Conservation (phyloP, 2,329 filamentous ascomycete species). For the Acrocalymma vagum region DNA sequence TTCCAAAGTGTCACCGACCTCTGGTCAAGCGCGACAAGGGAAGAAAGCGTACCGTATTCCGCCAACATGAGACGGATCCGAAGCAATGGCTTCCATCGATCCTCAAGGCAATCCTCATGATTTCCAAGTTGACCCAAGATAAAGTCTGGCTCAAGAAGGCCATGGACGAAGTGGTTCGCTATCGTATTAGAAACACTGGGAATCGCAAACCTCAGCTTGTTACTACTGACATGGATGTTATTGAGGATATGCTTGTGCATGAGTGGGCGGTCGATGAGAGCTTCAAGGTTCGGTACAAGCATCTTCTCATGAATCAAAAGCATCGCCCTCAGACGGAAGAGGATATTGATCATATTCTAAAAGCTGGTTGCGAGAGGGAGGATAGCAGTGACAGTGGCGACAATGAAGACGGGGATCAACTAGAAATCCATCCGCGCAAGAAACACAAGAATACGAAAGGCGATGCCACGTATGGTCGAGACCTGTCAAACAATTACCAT, state of each 20-base stretch:
- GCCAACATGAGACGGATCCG: slow-evolving; percentile 33
- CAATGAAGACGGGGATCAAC: slow-evolving; percentile 11
- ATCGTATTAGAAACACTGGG: slow-evolving; percentile 39
- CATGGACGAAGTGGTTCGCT: slow-evolving; percentile 36
- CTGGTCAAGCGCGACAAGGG: slow-evolving; percentile 28
- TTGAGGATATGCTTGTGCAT: slow-evolving; percentile 40
- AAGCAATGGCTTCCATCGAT: slow-evolving; percentile 38
- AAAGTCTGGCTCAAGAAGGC: slow-evolving; percentile 31
- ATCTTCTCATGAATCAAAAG: slow-evolving; percentile 32
- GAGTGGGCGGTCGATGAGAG: slow-evolving; percentile 29
- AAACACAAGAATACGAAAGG: slow-evolving; percentile 12
- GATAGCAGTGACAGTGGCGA: slow-evolving; percentile 9
- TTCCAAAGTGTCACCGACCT: slow-evolving; percentile 40
- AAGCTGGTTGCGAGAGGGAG: slow-evolving; percentile 11
- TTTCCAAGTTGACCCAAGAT: slow-evolving; percentile 31
- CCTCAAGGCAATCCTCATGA: slow-evolving; percentile 35
- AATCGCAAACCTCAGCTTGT: slow-evolving; percentile 43
- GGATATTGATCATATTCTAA: slow-evolving; percentile 31
- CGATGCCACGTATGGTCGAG: slow-evolving; percentile 3
- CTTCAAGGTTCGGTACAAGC: slow-evolving; percentile 41
- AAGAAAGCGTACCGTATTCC: slow-evolving; percentile 24
- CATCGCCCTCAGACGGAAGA: slow-evolving; percentile 24
- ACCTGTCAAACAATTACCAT: slow-evolving; percentile 10
- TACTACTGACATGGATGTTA: slow-evolving; percentile 42
- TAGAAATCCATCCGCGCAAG: slow-evolving; percentile 8